These are phyloP conservation scores for Fomitopsis schrenkii DNA, from an alignment of 1,284 basidiomycete species.

Conservation along the genomic window DNA sequence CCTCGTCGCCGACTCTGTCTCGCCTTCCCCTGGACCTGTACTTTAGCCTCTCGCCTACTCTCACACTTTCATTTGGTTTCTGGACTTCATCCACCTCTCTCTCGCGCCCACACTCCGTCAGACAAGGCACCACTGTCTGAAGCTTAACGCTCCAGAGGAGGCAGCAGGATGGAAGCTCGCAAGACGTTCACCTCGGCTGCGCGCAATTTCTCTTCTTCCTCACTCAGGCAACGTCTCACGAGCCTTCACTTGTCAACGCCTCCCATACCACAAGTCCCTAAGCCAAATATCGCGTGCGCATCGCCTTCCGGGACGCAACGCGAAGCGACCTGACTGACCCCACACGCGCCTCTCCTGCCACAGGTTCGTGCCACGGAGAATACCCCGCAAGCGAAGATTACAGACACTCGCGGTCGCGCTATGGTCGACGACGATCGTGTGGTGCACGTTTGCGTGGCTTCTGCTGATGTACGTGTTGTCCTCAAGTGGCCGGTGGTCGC, in stretches of 20 bases:
- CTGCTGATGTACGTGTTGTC: slow-evolving; percentile 63
- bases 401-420: slow-evolving; percentile 85
- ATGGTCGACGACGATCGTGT: slow-evolving; percentile 81
- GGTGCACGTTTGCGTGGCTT: slow-evolving; percentile 70
- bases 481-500: background rate
- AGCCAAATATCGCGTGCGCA: slow-evolving; percentile 67
- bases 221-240: slow-evolving; percentile 55
- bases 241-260: slow-evolving; percentile 51
- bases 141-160: background rate
- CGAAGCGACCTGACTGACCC: slow-evolving; percentile 4
- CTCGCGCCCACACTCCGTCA: too few species aligned
- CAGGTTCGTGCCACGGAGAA: slow-evolving; percentile 72
- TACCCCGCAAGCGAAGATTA: slow-evolving; percentile 76
- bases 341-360: background rate
- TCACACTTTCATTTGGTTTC: background rate
- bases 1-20: background rate
- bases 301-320: background rate
- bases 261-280: slow-evolving; percentile 54
- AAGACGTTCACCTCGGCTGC: slow-evolving; percentile 27
- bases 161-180: slow-evolving; percentile 24
- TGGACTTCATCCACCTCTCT: background rate
- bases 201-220: slow-evolving; percentile 30
- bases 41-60: background rate
- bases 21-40: background rate
- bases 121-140: background rate